phyloP scores from a whole-genome alignment of 768 basidiomycete genomes.

The Fomitopsis serialis region DNA sequence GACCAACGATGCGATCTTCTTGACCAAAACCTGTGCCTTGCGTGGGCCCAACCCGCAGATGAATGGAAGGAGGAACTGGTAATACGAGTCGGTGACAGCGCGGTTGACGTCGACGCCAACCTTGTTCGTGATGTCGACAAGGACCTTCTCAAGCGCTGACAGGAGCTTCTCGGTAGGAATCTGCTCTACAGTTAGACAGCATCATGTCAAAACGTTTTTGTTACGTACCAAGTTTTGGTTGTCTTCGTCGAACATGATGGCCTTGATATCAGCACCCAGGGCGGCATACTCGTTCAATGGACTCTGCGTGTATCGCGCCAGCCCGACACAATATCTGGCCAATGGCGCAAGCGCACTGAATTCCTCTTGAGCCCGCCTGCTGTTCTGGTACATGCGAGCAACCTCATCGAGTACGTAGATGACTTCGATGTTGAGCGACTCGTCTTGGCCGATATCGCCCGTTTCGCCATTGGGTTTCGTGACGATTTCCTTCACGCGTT shows the following conservation, averaged over 20 bases:
- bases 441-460: conserved; percentile 17
- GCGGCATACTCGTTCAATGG: conserved; percentile 94
- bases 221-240: conserved; percentile 66
- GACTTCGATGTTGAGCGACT: conserved; percentile 50
- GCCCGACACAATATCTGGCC: conserved; percentile 88
- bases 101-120: conserved; percentile 97
- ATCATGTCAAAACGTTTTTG: neutral
- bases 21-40: conserved; percentile 81
- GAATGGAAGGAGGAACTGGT: conserved; percentile 83
- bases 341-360: conserved; percentile 72
- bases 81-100: conserved; percentile 83
- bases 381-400: conserved; percentile 91
- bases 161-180: conserved; percentile 83
- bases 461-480: conserved; percentile 23
- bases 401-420: conserved; percentile 88
- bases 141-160: conserved; percentile 71
- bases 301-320: conserved; percentile 90
- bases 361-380: conserved; percentile 78
- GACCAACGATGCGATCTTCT: conserved; percentile 75
- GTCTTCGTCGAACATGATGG: conserved; percentile 80
- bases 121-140: conserved; percentile 88
- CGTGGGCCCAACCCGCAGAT: conserved; percentile 92
- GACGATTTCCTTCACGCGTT: conserved; percentile 57
- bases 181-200: conserved; percentile 33
- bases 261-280: conserved; percentile 76